Evolutionary conservation across 768 basidiomycete species (phyloP), one percentile per base, ranked within the genome.

Genomic region (Phylloporus sp.): DNA sequence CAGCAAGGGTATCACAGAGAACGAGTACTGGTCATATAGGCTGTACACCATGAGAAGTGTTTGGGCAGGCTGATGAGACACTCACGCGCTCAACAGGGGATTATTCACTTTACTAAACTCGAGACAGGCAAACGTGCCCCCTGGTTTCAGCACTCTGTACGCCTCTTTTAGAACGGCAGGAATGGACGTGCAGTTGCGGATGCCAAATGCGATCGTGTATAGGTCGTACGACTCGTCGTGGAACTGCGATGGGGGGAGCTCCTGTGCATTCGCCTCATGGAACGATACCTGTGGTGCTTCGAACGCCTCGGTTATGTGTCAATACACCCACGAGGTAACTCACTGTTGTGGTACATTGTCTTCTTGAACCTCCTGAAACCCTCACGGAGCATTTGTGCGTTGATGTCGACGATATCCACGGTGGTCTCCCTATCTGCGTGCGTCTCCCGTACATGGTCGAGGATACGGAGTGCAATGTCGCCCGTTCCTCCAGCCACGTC

Each of bases 141-240:
- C 97, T 0, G 97, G 97, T 68, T 95, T 97, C 29, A 99, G 80
- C 13, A 98, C 94, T 22, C 97, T 82, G 69, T 95, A 74, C 2
- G 97, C 97, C 67, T 97, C 93, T 52, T 78, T 77, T 40, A 99
- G 74, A 15, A 93, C 97, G 22, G 82, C 85, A 2, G 89, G 87
- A 52, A 97, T 82, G 43, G 90, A 91, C 16, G 97, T 99, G 73
- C 92, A 95, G 66, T 99, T 99, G 34, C 97, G 81, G 59, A 98
- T 98, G 23, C 97, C 95, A 61, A 99, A 99, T 0, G 97, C 93
- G 67, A 99, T 97, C 24, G 97, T 99, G 73, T 99, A 99, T 16
- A 97, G 74, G 72, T 99, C 94, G 57, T 95, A 92, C 16, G 90
- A 81, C 68, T 91, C 84, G 61, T 88, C 82, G 6, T 79, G 74